Percentiles rank a stretch among this genome's conserved stretches.
Conservation (phyloP, 2,329 filamentous ascomycete species). For the Epichloe sp. region DNA sequence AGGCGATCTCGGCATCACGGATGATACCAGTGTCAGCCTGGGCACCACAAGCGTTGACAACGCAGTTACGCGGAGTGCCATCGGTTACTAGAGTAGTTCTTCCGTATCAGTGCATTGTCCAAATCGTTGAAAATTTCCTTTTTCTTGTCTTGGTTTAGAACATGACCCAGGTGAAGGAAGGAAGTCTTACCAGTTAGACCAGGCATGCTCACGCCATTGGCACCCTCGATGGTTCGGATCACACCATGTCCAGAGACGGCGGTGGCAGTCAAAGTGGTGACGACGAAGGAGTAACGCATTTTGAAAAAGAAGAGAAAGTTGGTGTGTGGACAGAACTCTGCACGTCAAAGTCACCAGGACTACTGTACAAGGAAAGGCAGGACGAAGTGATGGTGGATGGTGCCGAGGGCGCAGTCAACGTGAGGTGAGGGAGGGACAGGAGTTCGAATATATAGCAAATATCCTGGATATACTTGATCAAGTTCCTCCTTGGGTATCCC, state of each 20-base stretch:
- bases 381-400: not conserved
- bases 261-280: slow-evolving; percentile 18
- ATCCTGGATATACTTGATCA: not conserved
- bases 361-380: not conserved
- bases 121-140: no score
- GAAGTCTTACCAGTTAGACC: slow-evolving; percentile 7
- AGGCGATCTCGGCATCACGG: slow-evolving; percentile 2
- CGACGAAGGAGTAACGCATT: slow-evolving; percentile 17
- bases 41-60: slow-evolving; percentile 5
- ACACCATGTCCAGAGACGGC: slow-evolving; percentile 3
- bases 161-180: not conserved
- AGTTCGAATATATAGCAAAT: not conserved
- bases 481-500: not conserved
- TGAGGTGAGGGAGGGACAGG: not conserved
- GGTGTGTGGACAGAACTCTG: no score
- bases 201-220: slow-evolving; percentile 3
- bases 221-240: not conserved
- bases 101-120: not conserved
- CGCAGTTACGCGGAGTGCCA: slow-evolving; percentile 5
- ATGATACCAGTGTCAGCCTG: slow-evolving; percentile 6
- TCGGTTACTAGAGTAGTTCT: not conserved
- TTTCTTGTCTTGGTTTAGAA: not conserved
- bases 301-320: slow-evolving; percentile 2
- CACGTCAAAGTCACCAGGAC: slow-evolving; percentile 1
- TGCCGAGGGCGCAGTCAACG: not conserved